A percentile compares a stretch with the other conserved stretches of the same genome.
Evolutionary conservation across 352 stramenopile species (phyloP).

Genomic region (Aphanomyces cochlioides): DNA sequence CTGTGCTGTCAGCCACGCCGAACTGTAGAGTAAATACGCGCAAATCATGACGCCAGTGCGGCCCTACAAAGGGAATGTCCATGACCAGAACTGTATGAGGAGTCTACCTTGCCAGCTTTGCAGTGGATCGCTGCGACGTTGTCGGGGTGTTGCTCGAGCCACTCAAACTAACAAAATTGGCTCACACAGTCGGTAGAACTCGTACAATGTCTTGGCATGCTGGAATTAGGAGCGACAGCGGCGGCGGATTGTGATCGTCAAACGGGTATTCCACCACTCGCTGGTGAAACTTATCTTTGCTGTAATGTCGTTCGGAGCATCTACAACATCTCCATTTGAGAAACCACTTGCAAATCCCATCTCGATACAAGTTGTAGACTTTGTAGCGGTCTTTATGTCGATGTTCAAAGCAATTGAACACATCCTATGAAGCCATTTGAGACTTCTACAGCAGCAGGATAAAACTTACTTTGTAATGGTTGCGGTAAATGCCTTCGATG

Average conservation of each 20-base stretch:
- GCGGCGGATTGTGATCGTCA: slow-evolving; percentile 82
- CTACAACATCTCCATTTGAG: not conserved
- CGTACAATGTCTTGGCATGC: slow-evolving; percentile 59
- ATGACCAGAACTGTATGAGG: not conserved
- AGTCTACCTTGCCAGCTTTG: slow-evolving; percentile 74
- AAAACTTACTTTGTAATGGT: slow-evolving; percentile 62
- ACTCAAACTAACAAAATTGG: slow-evolving; percentile 36
- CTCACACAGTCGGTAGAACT: too few species aligned
- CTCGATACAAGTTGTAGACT: slow-evolving; percentile 83
- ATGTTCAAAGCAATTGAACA: slow-evolving; percentile 87
- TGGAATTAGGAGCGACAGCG: slow-evolving; percentile 60
- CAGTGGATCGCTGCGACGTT: slow-evolving; percentile 88
- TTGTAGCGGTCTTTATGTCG: slow-evolving; percentile 75
- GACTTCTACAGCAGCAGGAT: not conserved
- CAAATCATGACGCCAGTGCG: slow-evolving; percentile 87
- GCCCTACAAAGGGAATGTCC: slow-evolving; percentile 39
- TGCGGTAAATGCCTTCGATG: slow-evolving; percentile 86
- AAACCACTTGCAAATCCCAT: too few species aligned
- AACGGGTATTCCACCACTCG: slow-evolving; percentile 72
- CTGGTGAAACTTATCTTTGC: slow-evolving; percentile 73
- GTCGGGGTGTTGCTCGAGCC: slow-evolving; percentile 48
- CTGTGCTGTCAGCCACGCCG: slow-evolving; percentile 54
- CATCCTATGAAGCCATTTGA: slow-evolving; percentile 42
- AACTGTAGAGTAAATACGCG: slow-evolving; percentile 66
- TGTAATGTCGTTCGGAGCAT: slow-evolving; percentile 79